A percentile compares a stretch with the other conserved stretches of the same genome.
Evolutionary conservation across 2,329 filamentous ascomycete species (phyloP).

Genomic region (Neurospora crassa): DNA sequence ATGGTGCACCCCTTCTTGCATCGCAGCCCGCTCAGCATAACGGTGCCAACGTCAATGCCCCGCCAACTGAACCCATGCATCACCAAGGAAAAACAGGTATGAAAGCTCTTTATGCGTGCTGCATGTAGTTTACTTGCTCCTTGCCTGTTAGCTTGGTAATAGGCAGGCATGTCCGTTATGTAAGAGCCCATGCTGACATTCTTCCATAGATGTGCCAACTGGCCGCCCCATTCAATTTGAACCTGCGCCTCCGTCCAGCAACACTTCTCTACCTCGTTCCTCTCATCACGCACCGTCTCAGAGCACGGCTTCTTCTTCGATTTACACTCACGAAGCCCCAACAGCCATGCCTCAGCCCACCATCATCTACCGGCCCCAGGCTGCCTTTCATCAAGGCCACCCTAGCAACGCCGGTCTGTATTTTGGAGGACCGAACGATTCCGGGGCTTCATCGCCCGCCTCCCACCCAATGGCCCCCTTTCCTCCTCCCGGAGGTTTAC

Average conservation of each 20-base stretch:
- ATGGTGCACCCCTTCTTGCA: neutral
- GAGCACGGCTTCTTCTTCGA: neutral
- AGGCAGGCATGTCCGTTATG: neutral
- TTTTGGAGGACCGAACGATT: constrained; percentile 45
- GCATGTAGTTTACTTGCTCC: neutral
- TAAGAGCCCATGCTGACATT: neutral
- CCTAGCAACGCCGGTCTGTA: constrained; percentile 46
- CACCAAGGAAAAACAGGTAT: neutral
- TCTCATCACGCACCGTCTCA: neutral
- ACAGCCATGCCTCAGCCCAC: constrained; percentile 10
- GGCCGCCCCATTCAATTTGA: neutral
- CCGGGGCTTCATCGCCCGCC: constrained; percentile 48
- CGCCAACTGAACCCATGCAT: neutral
- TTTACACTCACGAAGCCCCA: constrained; percentile 5
- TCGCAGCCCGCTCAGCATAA: neutral
- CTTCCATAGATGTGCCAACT: neutral
- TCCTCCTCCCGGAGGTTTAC: constrained; percentile 37
- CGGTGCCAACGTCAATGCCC: neutral
- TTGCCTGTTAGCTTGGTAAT: neutral
- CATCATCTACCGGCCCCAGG: constrained; percentile 22
- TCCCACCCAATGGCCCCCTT: constrained; percentile 38
- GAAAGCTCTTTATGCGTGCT: neutral
- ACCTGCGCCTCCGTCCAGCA: neutral
- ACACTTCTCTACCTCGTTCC: neutral
- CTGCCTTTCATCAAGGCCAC: constrained; percentile 38